phyloP scores from a whole-genome alignment of 148 eudicot species.

The Tetragonia tetragonoides region DNA sequence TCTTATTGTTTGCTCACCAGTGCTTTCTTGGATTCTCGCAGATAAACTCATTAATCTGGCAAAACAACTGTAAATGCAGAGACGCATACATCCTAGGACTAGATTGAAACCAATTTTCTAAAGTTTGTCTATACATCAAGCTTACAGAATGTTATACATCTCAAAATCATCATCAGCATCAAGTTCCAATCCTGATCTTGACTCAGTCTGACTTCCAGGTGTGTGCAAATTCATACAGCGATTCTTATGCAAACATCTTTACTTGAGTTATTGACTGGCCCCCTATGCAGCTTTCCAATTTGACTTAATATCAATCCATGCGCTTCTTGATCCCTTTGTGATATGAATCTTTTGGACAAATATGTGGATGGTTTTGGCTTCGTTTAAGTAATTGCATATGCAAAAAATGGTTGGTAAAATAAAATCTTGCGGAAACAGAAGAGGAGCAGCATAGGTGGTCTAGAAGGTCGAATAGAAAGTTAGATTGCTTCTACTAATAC shows the following conservation, averaged over 20 bases:
- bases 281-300: neutral
- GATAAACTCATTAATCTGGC: neutral
- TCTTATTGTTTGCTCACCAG: neutral
- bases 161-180: neutral
- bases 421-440: neutral
- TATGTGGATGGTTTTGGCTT: neutral
- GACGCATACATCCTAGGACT: neutral
- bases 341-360: neutral
- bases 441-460: neutral
- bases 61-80: neutral
- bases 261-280: neutral
- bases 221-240: neutral
- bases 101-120: neutral
- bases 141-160: neutral
- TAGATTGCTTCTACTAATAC: too few species aligned
- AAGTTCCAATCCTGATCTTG: slow-evolving; percentile 1
- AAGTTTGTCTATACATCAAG: neutral
- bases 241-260: slow-evolving; percentile 9
- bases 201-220: neutral
- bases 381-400: neutral
- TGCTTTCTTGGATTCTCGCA: slow-evolving; percentile 8
- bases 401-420: neutral
- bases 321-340: slow-evolving; percentile 14
- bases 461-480: neutral
- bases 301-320: neutral